Conservation (phyloP, 2,329 filamentous ascomycete genomes). For the Aspergillus unguis region DNA sequence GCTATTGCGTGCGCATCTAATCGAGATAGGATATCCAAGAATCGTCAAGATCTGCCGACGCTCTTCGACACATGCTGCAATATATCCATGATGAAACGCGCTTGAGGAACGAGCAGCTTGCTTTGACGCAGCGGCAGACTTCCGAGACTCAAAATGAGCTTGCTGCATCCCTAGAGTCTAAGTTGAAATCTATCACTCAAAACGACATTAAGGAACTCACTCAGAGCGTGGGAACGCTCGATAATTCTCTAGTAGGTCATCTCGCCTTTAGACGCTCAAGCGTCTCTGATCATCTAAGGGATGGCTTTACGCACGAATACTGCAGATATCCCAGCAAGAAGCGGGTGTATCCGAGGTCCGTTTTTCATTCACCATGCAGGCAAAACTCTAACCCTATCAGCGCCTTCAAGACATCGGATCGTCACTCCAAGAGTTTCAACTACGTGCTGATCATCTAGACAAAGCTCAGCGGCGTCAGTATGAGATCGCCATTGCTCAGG, state of each 20-base stretch:
- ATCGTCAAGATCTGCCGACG: constrained; percentile 21
- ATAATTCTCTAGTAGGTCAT: constrained; percentile 33
- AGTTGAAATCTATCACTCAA: constrained; percentile 31
- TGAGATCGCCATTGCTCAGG: constrained; percentile 26
- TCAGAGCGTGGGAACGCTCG: constrained; percentile 29
- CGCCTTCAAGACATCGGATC: constrained; percentile 33
- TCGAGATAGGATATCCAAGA: constrained; percentile 29
- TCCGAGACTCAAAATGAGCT: constrained; percentile 28
- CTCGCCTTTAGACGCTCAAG: not conserved
- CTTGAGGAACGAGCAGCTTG: constrained; percentile 27
- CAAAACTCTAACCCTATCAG: constrained; percentile 28
- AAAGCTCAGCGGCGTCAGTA: constrained; percentile 35
- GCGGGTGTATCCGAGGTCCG: constrained; percentile 32
- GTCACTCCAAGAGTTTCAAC: constrained; percentile 33
- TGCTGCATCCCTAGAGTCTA: constrained; percentile 29
- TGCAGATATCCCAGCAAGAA: constrained; percentile 32
- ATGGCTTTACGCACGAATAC: constrained; percentile 29
- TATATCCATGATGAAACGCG: constrained; percentile 27
- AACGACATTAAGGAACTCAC: constrained; percentile 29
- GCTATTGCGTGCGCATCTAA: constrained; percentile 2
- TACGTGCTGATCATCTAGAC: constrained; percentile 31
- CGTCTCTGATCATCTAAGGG: constrained; percentile 20
- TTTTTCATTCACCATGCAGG: not conserved
- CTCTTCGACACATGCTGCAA: constrained; percentile 26
- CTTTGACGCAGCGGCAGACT: constrained; percentile 26